Base-by-base conservation (phyloP, 345 rosid species). In the Linum lewisii region DNA sequence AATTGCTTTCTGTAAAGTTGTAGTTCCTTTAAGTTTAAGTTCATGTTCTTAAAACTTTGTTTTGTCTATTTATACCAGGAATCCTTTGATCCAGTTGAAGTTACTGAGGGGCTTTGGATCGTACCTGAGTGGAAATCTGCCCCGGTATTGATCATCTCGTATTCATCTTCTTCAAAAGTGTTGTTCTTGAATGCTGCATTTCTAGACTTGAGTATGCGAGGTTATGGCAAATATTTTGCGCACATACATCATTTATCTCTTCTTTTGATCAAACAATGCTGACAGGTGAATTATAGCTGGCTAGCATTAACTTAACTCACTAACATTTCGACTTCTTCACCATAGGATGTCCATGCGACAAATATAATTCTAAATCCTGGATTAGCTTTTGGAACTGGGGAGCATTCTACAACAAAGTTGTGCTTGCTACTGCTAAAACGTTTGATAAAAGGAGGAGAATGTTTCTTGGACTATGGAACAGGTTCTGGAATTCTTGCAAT, bases 401-500 rank as follows among this genome's bases (percentile, higher is more conserved):
- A 91, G 65, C 98, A 91, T 62, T 79, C 96, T 36, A 80, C 95
- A 8, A 81, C 96, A 21, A 86, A 70, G 68, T 68, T 84, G 42
- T 92, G 96, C 69, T 71, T 88, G 6, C 62, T 77, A 79, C 81
- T 88, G 58, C 84, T 91, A 60, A 71, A 34, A 36, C 49, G 77
- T 57, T 71, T 76, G 77, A 78, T 91, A 37, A 84, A 75, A 71
- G 96, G 90, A 34, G 89, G 88, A 69, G 96, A 92, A 69, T 34
- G 24, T 58, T 69, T 92, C 78, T 79, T 88, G 55, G 95, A 92
- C 72, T 88, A 92, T 47, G 96, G 96, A 67, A 91, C 96, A 23
- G 95, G 98, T 62, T 88, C 98, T 14, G 98, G 98, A 34, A 67
- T 91, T 72, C 88, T 91, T 54, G 92, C 90, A 62, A 86, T 88